phyloP scores from a whole-genome alignment of 2,329 filamentous ascomycete genomes.

The Byssochlamys sp. region DNA sequence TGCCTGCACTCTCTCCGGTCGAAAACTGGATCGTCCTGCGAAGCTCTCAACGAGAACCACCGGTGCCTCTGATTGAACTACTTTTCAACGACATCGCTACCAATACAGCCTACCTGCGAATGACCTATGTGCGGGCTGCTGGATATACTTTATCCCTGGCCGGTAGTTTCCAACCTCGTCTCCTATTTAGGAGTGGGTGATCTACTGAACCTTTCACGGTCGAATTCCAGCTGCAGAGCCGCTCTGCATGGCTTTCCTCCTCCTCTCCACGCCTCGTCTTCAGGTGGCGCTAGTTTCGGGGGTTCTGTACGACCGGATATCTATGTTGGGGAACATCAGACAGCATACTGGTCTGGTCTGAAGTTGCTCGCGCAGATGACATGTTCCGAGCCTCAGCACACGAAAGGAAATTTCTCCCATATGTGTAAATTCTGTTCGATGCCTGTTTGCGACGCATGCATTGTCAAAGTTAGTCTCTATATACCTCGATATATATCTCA shows the following conservation, averaged over 20 bases:
- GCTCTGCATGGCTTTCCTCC: constrained; percentile 19
- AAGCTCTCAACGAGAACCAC: background rate
- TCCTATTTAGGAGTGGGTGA: constrained; percentile 16
- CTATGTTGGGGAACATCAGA: constrained; percentile 18
- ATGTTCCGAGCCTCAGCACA: constrained; percentile 17
- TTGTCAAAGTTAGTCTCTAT: constrained; percentile 13
- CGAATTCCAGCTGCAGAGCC: constrained; percentile 15
- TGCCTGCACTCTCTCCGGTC: background rate
- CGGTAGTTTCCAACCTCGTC: constrained; percentile 15
- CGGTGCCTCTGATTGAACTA: background rate
- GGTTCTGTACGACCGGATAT: constrained; percentile 11
- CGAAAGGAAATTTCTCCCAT: constrained; percentile 11
- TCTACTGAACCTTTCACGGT: constrained; percentile 17
- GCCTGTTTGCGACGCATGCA: constrained; percentile 22
- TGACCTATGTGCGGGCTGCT: constrained; percentile 11
- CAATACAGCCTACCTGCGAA: background rate
- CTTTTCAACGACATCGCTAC: background rate
- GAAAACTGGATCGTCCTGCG: background rate
- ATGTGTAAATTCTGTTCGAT: constrained; percentile 20
- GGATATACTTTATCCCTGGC: constrained; percentile 17
- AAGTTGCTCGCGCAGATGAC: constrained; percentile 14
- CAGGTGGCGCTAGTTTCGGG: background rate
- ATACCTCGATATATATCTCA: background rate
- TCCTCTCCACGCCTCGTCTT: background rate
- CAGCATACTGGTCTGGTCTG: constrained; percentile 19